Evolutionary conservation across 2,329 filamentous ascomycete genomes (phyloP).

Genomic region (Penicillium concentricum): DNA sequence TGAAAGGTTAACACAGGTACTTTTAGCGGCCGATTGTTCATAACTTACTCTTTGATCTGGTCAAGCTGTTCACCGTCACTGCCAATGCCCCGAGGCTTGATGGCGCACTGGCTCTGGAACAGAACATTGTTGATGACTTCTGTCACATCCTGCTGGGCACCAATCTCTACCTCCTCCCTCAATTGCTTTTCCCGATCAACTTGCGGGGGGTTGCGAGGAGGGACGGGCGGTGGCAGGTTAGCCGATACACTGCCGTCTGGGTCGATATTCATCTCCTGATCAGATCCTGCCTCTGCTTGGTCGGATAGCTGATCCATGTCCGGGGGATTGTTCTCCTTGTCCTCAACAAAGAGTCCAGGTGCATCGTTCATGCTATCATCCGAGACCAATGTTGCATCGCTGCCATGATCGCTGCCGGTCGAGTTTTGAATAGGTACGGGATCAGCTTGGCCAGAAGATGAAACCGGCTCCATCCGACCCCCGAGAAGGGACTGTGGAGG

Average conservation of each 20-base stretch:
- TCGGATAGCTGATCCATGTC: slow-evolving; percentile 3
- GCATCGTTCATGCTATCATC: slow-evolving; percentile 21
- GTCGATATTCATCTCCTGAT: slow-evolving; percentile 17
- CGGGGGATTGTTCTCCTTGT: slow-evolving; percentile 43
- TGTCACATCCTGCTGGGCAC: slow-evolving; percentile 88
- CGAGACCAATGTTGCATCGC: slow-evolving; percentile 40
- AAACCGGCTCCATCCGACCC: slow-evolving; percentile 12
- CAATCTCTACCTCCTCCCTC: slow-evolving; percentile 55
- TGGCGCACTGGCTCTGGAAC: slow-evolving; percentile 85
- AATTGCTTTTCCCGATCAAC: slow-evolving; percentile 35
- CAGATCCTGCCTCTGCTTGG: slow-evolving; percentile 23
- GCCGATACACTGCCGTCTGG: slow-evolving; percentile 2
- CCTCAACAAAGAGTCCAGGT: slow-evolving; percentile 25
- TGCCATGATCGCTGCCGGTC: slow-evolving; percentile 30
- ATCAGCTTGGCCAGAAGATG: slow-evolving; percentile 15
- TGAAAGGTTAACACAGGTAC: slow-evolving; percentile 13
- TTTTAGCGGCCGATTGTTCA: slow-evolving; percentile 16
- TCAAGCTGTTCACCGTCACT: slow-evolving; percentile 76
- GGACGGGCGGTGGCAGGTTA: slow-evolving; percentile 57
- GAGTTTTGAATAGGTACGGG: slow-evolving; percentile 23
- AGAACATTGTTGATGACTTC: slow-evolving; percentile 94
- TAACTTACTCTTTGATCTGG: slow-evolving; percentile 63
- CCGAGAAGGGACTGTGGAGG: slow-evolving; percentile 34
- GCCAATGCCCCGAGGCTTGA: slow-evolving; percentile 67
- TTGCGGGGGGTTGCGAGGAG: slow-evolving; percentile 50